phyloP scores from a whole-genome alignment of 2,329 filamentous ascomycete genomes.

The Chrysoporthe austroafricana region DNA sequence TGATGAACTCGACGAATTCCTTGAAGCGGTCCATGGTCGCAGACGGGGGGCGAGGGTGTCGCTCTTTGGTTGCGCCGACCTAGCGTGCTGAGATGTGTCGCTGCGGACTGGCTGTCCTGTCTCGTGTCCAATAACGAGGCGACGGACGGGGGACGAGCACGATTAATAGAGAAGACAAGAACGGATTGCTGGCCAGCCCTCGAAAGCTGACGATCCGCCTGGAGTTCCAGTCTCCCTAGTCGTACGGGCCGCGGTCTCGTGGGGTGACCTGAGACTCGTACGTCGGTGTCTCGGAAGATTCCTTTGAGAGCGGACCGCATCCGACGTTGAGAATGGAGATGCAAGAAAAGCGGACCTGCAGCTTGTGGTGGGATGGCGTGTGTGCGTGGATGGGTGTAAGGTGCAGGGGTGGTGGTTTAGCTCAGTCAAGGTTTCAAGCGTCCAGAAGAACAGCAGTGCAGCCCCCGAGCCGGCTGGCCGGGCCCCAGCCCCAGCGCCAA shows the following conservation, averaged over 20 bases:
- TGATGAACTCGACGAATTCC: conserved; percentile 53
- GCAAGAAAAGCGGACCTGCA: not conserved
- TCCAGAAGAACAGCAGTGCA: not conserved
- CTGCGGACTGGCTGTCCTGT: not conserved
- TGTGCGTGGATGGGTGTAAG: not conserved
- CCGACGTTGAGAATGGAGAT: conserved; percentile 16
- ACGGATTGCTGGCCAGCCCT: not conserved
- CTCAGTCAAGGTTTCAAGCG: conserved; percentile 4
- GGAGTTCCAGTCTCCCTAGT: conserved; percentile 22
- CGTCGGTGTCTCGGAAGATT: conserved; percentile 11
- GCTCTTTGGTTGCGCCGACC: not conserved
- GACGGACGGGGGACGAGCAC: not conserved
- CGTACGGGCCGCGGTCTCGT: conserved; percentile 14
- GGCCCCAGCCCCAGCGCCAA: not conserved
- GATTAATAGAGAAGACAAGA: conserved; percentile 1
- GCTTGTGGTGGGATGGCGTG: not conserved
- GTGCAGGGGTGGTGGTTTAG: not conserved
- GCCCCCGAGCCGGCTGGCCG: no score
- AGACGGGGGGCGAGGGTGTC: not conserved
- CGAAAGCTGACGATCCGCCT: conserved; percentile 13
- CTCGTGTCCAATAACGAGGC: conserved; percentile 5
- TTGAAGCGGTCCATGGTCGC: conserved; percentile 44
- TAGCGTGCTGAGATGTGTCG: not conserved
- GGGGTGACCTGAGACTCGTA: conserved; percentile 20
- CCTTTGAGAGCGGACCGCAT: conserved; percentile 19